Conservation (phyloP, 495 filamentous ascomycete genomes). For the Aspergillus cavernicola region DNA sequence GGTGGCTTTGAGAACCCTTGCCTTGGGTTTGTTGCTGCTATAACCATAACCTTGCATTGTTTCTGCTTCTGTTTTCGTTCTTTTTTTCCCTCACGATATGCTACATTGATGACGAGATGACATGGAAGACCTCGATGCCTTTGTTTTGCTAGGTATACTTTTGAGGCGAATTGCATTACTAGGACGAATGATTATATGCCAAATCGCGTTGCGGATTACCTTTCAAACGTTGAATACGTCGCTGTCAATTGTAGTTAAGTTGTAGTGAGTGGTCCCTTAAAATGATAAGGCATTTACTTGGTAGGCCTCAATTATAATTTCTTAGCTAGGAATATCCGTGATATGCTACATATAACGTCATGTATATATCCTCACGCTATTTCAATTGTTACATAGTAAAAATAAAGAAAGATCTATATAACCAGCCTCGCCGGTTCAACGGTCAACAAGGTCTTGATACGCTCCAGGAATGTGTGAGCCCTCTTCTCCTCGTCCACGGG, state of each 20-base stretch:
- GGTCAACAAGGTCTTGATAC: slow-evolving; percentile 78
- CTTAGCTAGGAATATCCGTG: too few species aligned
- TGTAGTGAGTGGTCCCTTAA: too few species aligned
- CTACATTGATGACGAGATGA: slow-evolving; percentile 25
- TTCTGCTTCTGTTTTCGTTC: background rate
- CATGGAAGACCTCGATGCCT: slow-evolving; percentile 5
- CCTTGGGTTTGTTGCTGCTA: background rate
- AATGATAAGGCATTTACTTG: too few species aligned
- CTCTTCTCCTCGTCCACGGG: slow-evolving; percentile 73
- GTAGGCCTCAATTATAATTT: too few species aligned
- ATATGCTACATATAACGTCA: slow-evolving; percentile 25
- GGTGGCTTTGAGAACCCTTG: slow-evolving; percentile 1
- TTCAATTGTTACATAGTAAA: slow-evolving; percentile 10
- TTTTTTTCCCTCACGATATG: background rate
- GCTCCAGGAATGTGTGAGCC: slow-evolving; percentile 74
- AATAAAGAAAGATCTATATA: slow-evolving; percentile 32
- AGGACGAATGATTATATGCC: slow-evolving; percentile 6
- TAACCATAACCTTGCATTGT: background rate
- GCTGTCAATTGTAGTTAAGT: too few species aligned
- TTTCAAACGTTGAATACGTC: too few species aligned
- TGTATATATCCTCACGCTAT: slow-evolving; percentile 13
- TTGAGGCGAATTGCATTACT: slow-evolving; percentile 8
- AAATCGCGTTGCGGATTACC: slow-evolving; percentile 13
- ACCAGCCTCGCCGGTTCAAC: slow-evolving; percentile 77
- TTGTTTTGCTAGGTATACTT: slow-evolving; percentile 1